Percentiles rank a stretch among this genome's conserved stretches.
phyloP scores from a whole-genome alignment of 441 rosid species.

The Corymbia calophylla region DNA sequence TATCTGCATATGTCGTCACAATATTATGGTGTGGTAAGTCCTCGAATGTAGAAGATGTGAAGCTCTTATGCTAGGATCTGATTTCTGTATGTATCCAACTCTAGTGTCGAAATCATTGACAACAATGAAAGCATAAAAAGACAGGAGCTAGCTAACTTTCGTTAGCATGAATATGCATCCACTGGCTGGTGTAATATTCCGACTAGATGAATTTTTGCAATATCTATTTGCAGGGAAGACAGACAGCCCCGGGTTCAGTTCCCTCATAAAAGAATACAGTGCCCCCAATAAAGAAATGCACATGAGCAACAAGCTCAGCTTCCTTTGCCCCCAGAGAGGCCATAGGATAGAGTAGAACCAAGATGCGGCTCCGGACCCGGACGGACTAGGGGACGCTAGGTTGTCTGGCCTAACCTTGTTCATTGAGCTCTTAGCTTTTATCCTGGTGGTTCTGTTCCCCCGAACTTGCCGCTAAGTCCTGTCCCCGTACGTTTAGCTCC shows the following conservation, averaged over 20 bases:
- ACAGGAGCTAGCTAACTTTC: neutral
- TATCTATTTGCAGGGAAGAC: neutral
- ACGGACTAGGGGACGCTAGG: neutral
- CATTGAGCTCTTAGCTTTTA: too few species aligned
- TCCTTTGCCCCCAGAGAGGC: neutral
- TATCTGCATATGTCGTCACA: neutral
- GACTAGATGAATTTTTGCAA: neutral
- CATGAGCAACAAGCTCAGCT: neutral
- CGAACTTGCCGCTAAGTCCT: too few species aligned
- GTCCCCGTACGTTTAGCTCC: too few species aligned
- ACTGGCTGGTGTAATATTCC: neutral
- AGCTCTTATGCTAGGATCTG: neutral
- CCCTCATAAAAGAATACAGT: neutral
- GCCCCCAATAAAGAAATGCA: neutral
- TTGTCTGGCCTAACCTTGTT: too few species aligned
- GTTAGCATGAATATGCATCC: neutral
- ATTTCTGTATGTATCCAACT: neutral
- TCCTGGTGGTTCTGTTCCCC: too few species aligned
- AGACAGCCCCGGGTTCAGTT: neutral
- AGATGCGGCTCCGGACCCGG: neutral
- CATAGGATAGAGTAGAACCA: neutral
- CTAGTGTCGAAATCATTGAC: neutral
- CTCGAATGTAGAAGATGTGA: neutral
- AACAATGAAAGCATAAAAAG: neutral
- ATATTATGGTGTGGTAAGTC: neutral